phyloP scores from a whole-genome alignment of 2,329 filamentous ascomycete species.

The Penicillium occitanis region DNA sequence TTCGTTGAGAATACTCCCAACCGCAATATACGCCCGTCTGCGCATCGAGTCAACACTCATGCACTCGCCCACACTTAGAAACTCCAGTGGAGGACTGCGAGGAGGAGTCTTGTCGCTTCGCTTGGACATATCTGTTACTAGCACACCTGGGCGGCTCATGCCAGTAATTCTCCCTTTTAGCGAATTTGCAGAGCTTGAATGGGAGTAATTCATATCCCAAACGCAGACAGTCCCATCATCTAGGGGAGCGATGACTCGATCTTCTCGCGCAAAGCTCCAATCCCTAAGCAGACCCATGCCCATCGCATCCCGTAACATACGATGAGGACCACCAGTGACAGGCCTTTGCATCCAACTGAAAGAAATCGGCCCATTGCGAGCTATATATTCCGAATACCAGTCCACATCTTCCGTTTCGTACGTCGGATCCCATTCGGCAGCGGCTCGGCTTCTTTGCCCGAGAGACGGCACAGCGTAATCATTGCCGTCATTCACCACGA shows the following conservation, averaged over 20 bases:
- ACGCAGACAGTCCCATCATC: slow-evolving; percentile 86
- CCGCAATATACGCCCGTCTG: slow-evolving; percentile 74
- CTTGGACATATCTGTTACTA: slow-evolving; percentile 69
- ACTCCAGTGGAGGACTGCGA: slow-evolving; percentile 32
- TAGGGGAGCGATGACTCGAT: slow-evolving; percentile 70
- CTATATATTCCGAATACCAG: slow-evolving; percentile 89
- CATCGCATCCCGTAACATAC: slow-evolving; percentile 57
- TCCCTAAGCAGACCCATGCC: slow-evolving; percentile 69
- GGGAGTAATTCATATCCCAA: slow-evolving; percentile 67
- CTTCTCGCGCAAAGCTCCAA: slow-evolving; percentile 52
- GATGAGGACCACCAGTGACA: slow-evolving; percentile 33
- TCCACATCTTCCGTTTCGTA: slow-evolving; percentile 69
- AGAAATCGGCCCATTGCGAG: slow-evolving; percentile 71
- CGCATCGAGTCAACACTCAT: slow-evolving; percentile 72
- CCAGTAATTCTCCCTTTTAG: slow-evolving; percentile 61
- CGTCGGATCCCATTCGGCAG: slow-evolving; percentile 78
- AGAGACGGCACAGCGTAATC: slow-evolving; percentile 24
- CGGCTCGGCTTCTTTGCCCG: slow-evolving; percentile 34
- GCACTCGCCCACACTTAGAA: slow-evolving; percentile 67
- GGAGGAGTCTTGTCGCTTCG: slow-evolving; percentile 42
- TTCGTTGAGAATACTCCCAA: slow-evolving; percentile 74
- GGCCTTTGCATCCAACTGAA: slow-evolving; percentile 75
- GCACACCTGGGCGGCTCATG: slow-evolving; percentile 64
- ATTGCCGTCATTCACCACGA: neutral
- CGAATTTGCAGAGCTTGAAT: slow-evolving; percentile 29